A percentile compares a stretch with the other conserved stretches of the same genome.
phyloP scores from a whole-genome alignment of 257 asterid species.

The Eustoma russellianum region DNA sequence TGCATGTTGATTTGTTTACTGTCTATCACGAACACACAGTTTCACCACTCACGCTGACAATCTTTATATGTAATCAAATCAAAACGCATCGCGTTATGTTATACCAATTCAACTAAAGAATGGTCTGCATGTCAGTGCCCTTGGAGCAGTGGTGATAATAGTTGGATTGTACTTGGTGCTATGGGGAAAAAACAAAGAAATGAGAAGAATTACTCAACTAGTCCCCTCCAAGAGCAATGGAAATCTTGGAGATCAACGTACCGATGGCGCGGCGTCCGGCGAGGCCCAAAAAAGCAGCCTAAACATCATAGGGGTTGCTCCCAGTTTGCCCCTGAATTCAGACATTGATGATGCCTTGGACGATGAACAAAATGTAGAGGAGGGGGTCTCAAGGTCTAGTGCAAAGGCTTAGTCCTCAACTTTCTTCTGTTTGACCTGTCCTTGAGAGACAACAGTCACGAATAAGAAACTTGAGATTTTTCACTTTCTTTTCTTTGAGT shows the following conservation, averaged over 20 bases:
- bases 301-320: background rate
- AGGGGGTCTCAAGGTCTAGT: background rate
- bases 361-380: constrained; percentile 4
- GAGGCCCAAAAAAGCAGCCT: background rate
- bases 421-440: constrained; percentile 12
- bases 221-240: background rate
- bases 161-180: constrained; percentile 9
- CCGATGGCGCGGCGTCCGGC: too few species aligned
- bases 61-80: too few species aligned
- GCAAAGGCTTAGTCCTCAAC: background rate
- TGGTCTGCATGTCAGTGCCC: background rate
- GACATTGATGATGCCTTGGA: background rate
- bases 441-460: background rate
- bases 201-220: background rate
- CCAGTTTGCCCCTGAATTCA: background rate
- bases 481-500: too few species aligned
- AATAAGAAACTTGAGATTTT: too few species aligned
- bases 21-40: background rate
- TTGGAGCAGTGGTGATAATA: background rate
- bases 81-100: constrained; percentile 51
- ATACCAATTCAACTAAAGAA: constrained; percentile 26
- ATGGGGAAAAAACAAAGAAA: constrained; percentile 17
- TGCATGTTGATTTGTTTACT: constrained; percentile 11
- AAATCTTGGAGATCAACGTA: background rate
- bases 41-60: too few species aligned